Evolutionary conservation across 495 filamentous ascomycete species (phyloP), one percentile per base, ranked within the genome.

Genomic region (Filosporella fistucella): DNA sequence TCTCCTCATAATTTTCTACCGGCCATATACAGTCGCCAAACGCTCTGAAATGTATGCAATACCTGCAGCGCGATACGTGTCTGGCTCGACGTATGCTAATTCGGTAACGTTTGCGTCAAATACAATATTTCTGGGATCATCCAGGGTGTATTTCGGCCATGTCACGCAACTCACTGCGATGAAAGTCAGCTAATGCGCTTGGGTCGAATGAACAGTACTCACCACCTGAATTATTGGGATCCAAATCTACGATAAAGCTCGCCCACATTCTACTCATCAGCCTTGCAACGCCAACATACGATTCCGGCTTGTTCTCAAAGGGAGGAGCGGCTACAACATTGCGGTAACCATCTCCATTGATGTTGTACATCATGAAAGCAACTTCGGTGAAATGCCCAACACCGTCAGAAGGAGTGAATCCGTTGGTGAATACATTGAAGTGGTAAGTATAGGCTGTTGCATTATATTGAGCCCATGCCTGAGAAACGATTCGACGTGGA

Each of bases 231-330:
- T 49, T 25, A 33, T 71, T 72, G 2, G 70, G 71, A 47, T 67
- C 58, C 34, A 57, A 36, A 32, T 64, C 56, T 30, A 47, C 34
- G n/a, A 73, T 59, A 41, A 77, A 77, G 24, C 59, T 62, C 0
- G 65, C 57, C 73, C 72, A 77, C 34, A 57, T 58, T 5, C 51
- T 49, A 24, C 53, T 54, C 70, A 77, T 75, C 28, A 64, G 38
- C 12, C 48, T 58, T 2, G 68, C 65, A 13, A 74, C 37, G n/a
- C 49, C 38, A 32, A 58, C 66, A 2, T 44, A 55, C 22, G 41
- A 13, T 10, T 47, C 43, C 2, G 42, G 42, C 52, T 49, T 46
- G 1, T 20, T 28, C 10, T 20, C 52, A 43, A 71, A 70, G 2
- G 68, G 70, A 25, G 65, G 56, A 25, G 52, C 49, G 1, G 41